A percentile compares a stretch with the other conserved stretches of the same genome.
Conservation (phyloP, 371 early-diverging fungal species). For the Mucor ambiguus region DNA sequence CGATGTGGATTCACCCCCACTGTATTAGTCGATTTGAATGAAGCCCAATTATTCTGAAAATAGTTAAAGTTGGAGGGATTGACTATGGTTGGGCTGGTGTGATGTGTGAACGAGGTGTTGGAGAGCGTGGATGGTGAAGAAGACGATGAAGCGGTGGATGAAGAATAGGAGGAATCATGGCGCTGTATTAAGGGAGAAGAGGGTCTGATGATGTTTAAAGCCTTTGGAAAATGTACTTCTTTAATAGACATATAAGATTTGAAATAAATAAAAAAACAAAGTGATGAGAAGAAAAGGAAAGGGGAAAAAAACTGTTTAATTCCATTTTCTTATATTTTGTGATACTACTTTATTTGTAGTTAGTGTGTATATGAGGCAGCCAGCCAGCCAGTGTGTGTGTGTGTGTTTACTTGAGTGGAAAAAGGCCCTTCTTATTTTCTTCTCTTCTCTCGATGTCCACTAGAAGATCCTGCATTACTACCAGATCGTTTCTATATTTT, state of each 20-base stretch:
- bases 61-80: slow-evolving; percentile 24
- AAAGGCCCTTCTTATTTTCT: slow-evolving; percentile 8
- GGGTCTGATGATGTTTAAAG: slow-evolving; percentile 39
- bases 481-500: slow-evolving; percentile 28
- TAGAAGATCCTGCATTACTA: slow-evolving; percentile 22
- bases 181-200: slow-evolving; percentile 19
- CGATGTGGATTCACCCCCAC: slow-evolving; percentile 33
- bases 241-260: slow-evolving; percentile 22
- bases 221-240: slow-evolving; percentile 34
- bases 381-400: too few species aligned
- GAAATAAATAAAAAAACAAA: slow-evolving; percentile 2
- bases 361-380: not conserved
- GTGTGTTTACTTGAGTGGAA: too few species aligned
- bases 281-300: slow-evolving; percentile 3
- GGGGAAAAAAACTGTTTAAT: not conserved
- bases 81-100: slow-evolving; percentile 16
- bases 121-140: slow-evolving; percentile 30
- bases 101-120: slow-evolving; percentile 18
- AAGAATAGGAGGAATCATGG: slow-evolving; percentile 25
- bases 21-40: slow-evolving; percentile 15
- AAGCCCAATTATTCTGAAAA: slow-evolving; percentile 25
- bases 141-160: slow-evolving; percentile 28
- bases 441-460: slow-evolving; percentile 29
- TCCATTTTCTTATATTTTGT: not conserved
- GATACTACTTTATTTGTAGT: not conserved